Percentiles rank a stretch among this genome's conserved stretches.
Conservation (phyloP, 192 early-diverging fungal genomes). For the Radiomyces spectabilis region DNA sequence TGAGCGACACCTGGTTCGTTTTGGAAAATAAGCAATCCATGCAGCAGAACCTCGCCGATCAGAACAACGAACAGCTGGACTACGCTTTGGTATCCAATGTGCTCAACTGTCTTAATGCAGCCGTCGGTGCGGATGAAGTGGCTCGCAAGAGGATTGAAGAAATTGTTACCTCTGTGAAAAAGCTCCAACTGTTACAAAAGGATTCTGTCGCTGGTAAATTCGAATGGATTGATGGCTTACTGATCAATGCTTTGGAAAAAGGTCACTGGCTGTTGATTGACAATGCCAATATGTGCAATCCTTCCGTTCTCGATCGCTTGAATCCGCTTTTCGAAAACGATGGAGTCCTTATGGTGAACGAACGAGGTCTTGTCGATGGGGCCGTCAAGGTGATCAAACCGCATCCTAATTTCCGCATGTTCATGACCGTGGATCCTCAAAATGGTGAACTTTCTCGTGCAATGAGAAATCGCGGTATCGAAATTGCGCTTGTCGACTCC, state of each 20-base stretch:
- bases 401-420: constrained; percentile 87
- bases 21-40: constrained; percentile 26
- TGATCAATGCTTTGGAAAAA: constrained; percentile 82
- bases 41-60: neutral
- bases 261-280: constrained; percentile 95
- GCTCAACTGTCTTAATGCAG: constrained; percentile 7
- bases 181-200: constrained; percentile 35
- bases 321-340: constrained; percentile 89
- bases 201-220: constrained; percentile 70
- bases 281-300: constrained; percentile 92
- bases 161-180: neutral
- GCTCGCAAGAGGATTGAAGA: neutral
- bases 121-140: constrained; percentile 2
- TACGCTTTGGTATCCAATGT: constrained; percentile 9
- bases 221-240: constrained; percentile 95
- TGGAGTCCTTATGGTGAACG: constrained; percentile 83
- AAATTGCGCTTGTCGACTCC: constrained; percentile 63
- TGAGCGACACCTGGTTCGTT: constrained; percentile 29
- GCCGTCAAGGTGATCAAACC: constrained; percentile 69
- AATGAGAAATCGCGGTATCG: constrained; percentile 97
- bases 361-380: constrained; percentile 80
- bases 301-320: constrained; percentile 91
- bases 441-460: constrained; percentile 92
- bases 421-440: constrained; percentile 91
- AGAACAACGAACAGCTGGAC: constrained; percentile 12